These are phyloP conservation scores for Paramecium primaurelia DNA, from an alignment of 73 alveolate species.

Conservation along the genomic window DNA sequence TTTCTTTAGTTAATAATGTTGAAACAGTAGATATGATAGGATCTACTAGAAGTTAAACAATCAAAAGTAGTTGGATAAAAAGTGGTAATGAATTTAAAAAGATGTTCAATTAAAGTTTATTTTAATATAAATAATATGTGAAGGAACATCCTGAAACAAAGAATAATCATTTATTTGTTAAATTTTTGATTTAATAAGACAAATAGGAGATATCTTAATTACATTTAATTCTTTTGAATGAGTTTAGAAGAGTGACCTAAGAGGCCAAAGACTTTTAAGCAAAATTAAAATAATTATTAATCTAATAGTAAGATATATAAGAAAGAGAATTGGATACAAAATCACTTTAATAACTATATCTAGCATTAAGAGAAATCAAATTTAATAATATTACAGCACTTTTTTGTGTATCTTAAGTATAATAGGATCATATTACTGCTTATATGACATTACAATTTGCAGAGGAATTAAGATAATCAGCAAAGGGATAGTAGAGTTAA, in stretches of 20 bases:
- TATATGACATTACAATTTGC: constrained; percentile 29
- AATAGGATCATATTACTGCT: background rate
- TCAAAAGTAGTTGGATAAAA: background rate
- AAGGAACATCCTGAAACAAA: background rate
- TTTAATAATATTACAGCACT: background rate
- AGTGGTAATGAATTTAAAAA: background rate
- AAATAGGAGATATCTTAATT: background rate
- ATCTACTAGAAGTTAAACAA: background rate
- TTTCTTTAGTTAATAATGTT: background rate
- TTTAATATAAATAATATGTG: background rate
- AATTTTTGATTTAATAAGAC: background rate
- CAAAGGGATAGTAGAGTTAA: background rate
- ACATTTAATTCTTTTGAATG: background rate
- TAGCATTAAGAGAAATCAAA: background rate
- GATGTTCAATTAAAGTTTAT: background rate
- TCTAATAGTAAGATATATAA: background rate
- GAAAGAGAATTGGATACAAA: background rate
- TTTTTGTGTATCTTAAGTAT: background rate
- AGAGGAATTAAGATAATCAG: background rate
- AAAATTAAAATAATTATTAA: background rate
- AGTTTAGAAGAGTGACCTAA: background rate
- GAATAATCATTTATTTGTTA: background rate
- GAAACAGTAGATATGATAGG: constrained; percentile 24
- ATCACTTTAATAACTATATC: background rate
- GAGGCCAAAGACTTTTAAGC: background rate